Conservation (phyloP, 2,329 filamentous ascomycete genomes). For the Dactylellina leptospora region DNA sequence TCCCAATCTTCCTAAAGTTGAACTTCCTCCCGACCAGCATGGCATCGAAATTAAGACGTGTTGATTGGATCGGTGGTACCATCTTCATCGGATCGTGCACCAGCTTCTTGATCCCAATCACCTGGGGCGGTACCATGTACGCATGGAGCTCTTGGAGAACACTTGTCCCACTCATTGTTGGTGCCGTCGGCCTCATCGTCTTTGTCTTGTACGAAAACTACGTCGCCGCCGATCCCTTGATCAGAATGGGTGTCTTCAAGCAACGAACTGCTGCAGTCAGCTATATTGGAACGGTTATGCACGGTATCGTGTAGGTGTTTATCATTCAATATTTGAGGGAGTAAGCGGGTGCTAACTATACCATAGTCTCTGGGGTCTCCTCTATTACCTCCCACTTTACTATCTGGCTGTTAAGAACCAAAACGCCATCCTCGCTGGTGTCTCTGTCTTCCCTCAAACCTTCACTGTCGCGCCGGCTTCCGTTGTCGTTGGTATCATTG, state of each 20-base stretch:
- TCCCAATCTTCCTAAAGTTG: constrained; percentile 67
- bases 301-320: constrained; percentile 64
- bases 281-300: constrained; percentile 67
- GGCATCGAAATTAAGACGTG: constrained; percentile 64
- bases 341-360: constrained; percentile 19
- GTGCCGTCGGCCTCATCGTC: constrained; percentile 64
- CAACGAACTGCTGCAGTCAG: constrained; percentile 65
- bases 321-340: background rate
- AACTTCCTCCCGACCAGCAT: constrained; percentile 64
- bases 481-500: constrained; percentile 66
- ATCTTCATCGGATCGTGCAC: constrained; percentile 70
- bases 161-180: constrained; percentile 70
- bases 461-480: constrained; percentile 72
- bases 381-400: constrained; percentile 68
- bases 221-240: constrained; percentile 65
- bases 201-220: constrained; percentile 68
- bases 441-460: constrained; percentile 69
- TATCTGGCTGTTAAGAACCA: constrained; percentile 67
- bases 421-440: constrained; percentile 66
- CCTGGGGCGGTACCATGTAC: constrained; percentile 74
- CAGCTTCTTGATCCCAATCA: constrained; percentile 70
- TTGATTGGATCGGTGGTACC: constrained; percentile 72
- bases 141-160: constrained; percentile 71
- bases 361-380: constrained; percentile 63
- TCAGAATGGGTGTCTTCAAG: constrained; percentile 63